Evolutionary conservation across 2,329 filamentous ascomycete genomes (phyloP).

Genomic region (Helminthosporium solani): DNA sequence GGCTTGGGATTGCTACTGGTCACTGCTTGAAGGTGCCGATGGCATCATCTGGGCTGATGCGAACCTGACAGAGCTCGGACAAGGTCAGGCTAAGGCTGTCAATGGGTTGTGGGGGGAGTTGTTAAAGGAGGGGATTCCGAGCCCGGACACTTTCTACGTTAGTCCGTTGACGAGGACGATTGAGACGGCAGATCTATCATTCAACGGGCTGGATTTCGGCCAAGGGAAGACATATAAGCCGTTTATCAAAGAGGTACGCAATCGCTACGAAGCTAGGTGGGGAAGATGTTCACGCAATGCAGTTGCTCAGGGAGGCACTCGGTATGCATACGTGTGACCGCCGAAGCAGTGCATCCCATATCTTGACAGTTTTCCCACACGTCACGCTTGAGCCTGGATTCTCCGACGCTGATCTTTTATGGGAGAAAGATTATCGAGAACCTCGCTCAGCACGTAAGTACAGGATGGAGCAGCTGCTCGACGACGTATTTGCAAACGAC

Average conservation of each 20-base stretch:
- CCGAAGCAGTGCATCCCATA: slow-evolving; percentile 54
- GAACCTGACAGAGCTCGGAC: slow-evolving; percentile 59
- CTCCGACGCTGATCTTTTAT: slow-evolving; percentile 57
- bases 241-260: slow-evolving; percentile 58
- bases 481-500: slow-evolving; percentile 55
- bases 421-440: slow-evolving; percentile 45
- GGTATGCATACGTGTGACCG: slow-evolving; percentile 69
- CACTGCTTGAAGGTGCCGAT: slow-evolving; percentile 62
- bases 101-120: slow-evolving; percentile 58
- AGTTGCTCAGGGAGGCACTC: slow-evolving; percentile 63
- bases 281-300: not conserved
- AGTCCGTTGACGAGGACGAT: slow-evolving; percentile 66
- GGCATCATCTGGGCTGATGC: slow-evolving; percentile 64
- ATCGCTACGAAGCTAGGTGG: not conserved
- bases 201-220: slow-evolving; percentile 55
- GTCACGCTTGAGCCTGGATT: slow-evolving; percentile 62
- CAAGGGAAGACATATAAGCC: slow-evolving; percentile 55
- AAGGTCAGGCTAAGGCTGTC: slow-evolving; percentile 60
- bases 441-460: slow-evolving; percentile 24
- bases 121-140: slow-evolving; percentile 56
- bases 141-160: slow-evolving; percentile 64
- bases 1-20: slow-evolving; percentile 62
- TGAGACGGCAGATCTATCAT: slow-evolving; percentile 64
- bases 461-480: slow-evolving; percentile 44
- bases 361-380: slow-evolving; percentile 52